Conservation (phyloP, 805 yeast genomes). For the Wickerhamomyces strasburgensis region DNA sequence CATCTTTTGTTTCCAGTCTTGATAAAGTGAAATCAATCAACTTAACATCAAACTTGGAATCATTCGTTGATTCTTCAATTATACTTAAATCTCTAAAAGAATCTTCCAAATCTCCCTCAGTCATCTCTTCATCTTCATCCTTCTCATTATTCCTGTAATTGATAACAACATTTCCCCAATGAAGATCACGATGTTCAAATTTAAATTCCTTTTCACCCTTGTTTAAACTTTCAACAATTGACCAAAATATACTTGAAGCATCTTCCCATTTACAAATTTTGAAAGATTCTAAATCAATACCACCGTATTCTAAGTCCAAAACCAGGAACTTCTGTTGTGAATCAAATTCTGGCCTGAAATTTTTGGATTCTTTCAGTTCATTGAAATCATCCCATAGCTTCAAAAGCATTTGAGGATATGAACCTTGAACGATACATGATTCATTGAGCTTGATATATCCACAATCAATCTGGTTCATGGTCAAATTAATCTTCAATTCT, state of each 20-base stretch:
- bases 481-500: conserved; percentile 40
- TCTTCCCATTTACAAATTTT: conserved; percentile 34
- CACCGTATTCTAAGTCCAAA: conserved; percentile 36
- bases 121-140: conserved; percentile 9
- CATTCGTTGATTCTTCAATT: conserved; percentile 10
- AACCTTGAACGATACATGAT: conserved; percentile 43
- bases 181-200: conserved; percentile 71
- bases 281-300: conserved; percentile 40
- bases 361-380: conserved; percentile 26
- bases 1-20: conserved; percentile 35
- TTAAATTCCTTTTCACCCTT: conserved; percentile 45
- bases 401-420: conserved; percentile 35
- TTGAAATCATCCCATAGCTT: conserved; percentile 40
- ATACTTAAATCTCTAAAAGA: conserved; percentile 20
- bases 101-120: conserved; percentile 14
- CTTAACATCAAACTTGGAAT: conserved; percentile 31
- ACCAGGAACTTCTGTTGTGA: conserved; percentile 30
- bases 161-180: conserved; percentile 59
- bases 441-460: conserved; percentile 43
- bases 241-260: conserved; percentile 47
- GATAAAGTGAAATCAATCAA: conserved; percentile 56
- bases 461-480: conserved; percentile 30
- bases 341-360: conserved; percentile 35
- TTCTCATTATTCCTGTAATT: no score
- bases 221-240: conserved; percentile 42